A percentile compares a stretch with the other conserved stretches of the same genome.
Conservation (phyloP, 192 early-diverging fungal species). For the Coemansia sp. region DNA sequence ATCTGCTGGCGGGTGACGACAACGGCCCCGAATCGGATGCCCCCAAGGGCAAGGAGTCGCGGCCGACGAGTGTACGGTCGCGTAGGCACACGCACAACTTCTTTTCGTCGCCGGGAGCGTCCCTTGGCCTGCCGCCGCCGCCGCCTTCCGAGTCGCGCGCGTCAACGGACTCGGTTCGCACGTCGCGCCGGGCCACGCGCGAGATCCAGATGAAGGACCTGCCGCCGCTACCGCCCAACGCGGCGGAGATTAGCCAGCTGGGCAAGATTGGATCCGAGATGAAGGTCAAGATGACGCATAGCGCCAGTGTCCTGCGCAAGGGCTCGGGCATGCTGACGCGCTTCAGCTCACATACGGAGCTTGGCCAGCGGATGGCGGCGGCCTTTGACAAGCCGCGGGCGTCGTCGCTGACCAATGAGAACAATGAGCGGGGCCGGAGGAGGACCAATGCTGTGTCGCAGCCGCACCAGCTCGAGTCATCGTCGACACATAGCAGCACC, state of each 20-base stretch:
- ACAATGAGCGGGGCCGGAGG: slow-evolving; percentile 6
- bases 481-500: slow-evolving; percentile 5
- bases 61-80: slow-evolving; percentile 5
- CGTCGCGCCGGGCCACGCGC: slow-evolving; percentile 17
- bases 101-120: slow-evolving; percentile 13
- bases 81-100: slow-evolving; percentile 48
- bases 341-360: slow-evolving; percentile 41
- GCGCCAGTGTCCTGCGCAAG: slow-evolving; percentile 3
- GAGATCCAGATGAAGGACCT: slow-evolving; percentile 47
- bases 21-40: slow-evolving; percentile 8
- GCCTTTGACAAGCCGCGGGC: slow-evolving; percentile 39
- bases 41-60: background rate
- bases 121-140: background rate
- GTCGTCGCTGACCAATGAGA: slow-evolving; percentile 27
- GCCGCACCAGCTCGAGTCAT: slow-evolving; percentile 11
- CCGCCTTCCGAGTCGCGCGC: slow-evolving; percentile 23
- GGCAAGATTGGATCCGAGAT: background rate
- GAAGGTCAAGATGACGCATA: background rate
- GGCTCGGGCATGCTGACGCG: slow-evolving; percentile 18
- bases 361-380: slow-evolving; percentile 20
- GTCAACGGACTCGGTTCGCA: slow-evolving; percentile 16
- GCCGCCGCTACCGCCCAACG: slow-evolving; percentile 43
- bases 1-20: slow-evolving; percentile 4
- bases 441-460: too few species aligned
- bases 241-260: slow-evolving; percentile 19